Evolutionary conservation across 345 rosid genomes (phyloP), one percentile per base, ranked within the genome.

Genomic region (Barbarea vulgaris): DNA sequence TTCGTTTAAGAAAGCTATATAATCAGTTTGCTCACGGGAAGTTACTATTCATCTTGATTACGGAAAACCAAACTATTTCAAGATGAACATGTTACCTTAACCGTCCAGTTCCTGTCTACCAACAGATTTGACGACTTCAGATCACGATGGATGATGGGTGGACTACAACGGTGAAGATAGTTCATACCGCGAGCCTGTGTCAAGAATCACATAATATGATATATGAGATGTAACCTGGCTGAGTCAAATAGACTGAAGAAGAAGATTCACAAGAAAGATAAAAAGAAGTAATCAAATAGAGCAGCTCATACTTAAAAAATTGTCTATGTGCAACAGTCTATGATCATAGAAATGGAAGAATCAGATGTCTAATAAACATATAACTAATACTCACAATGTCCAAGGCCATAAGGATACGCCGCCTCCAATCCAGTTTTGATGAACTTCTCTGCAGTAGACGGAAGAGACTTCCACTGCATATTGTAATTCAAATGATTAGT

Each of bases 71-170:
- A 42, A 15, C 3, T 21, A 51, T 51, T 14, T 47, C 31, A 66
- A 24, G 58, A 57, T 50, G 27, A 47, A 50, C 44, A 61, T 59
- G 76, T 73, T 64, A 94, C 98, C 93, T 91, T 94, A 46, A 94
- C 98, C 28, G 81, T 91, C 98, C 91, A 94, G 77, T 90, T 93
- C 84, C 37, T 94, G 77, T 91, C 98, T 74, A 94, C 98, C 42
- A 94, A 84, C 57, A 94, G 89, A 87, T 94, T 91, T 48, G 98
- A 91, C 67, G 98, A 91, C 91, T 93, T 94, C 87, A 94, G 86
- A 84, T 94, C 98, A 77, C 97, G 93, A 78, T 91, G 98, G 81
- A 94, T 86, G 73, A 94, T 85, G 25, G 97, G 97, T 12, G 98
- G 97, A 76, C 82, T 85, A 85, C 63, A 87, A 81, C 83, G 84